Base-by-base conservation (phyloP, 148 eudicot genomes). In the Heliosperma pusillum region DNA sequence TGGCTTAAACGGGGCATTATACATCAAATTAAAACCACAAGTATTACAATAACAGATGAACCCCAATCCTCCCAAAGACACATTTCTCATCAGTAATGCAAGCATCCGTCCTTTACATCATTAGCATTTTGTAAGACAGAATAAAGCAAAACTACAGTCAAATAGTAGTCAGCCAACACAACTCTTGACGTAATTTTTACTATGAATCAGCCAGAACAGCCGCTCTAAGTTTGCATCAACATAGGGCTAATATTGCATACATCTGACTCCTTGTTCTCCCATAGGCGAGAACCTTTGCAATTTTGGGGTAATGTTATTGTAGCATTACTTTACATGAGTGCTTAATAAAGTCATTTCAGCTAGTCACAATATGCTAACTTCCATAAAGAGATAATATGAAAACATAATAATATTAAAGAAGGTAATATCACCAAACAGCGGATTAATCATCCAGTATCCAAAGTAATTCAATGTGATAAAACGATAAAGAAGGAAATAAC, bases 401-500 rank as follows among this genome's bases (percentile, higher is more conserved):
- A 50, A 3, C 19, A 50, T 50, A 50, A 50, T 50, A 50, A 50
- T 50, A 15, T 50, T 13, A 50, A 50, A 16, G 13, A 50, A 50
- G 21, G 42, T 44, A 1, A n/a, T 47, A 25, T 24, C 57, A 65
- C 11, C 24, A 17, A 72, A 68, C 17, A 66, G 13, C 36, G 70
- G 30, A 22, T 44, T 20, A 30, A 25, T 27, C 66, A 22, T 61
- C 33, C 47, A 27, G 55, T 50, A 50, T 13, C 13, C 55, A 13
- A 13, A 50, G 44, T 62, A 20, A 52, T 10, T 25, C 30, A 61
- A 21, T 25, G 13, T 26, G 61, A 69, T 40, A 69, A 22, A 21
- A 53, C 25, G 58, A 57, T 64, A 12, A 17, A 52, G 22, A 44
- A 76, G 27, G 50, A 17, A 52, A 64, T 76, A 78, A 94, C 98